phyloP scores from a whole-genome alignment of 257 asterid genomes.

The Ajuga chamaepitys region DNA sequence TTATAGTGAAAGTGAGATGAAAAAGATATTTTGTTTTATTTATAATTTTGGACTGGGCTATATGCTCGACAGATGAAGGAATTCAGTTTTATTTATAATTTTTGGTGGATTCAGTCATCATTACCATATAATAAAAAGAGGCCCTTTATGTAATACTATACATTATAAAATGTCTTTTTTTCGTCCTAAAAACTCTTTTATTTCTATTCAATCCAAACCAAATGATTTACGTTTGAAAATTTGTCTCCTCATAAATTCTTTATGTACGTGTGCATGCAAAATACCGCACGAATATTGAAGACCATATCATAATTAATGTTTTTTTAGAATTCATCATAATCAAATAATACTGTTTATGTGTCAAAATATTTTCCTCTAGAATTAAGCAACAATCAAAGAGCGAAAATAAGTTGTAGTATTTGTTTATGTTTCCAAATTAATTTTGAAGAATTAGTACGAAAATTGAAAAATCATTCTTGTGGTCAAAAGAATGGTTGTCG shows the following conservation, averaged over 20 bases:
- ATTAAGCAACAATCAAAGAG: no score
- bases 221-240: constrained; percentile 36
- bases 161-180: neutral
- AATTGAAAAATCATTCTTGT: no score
- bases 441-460: no score
- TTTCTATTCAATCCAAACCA: constrained; percentile 21
- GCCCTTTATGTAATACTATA: neutral
- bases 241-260: constrained; percentile 27
- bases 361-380: neutral
- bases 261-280: constrained; percentile 29
- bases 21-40: constrained; percentile 11
- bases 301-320: constrained; percentile 2
- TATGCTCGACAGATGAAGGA: constrained; percentile 15
- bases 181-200: constrained; percentile 11
- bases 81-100: neutral
- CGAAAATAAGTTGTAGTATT: no score
- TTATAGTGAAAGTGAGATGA: constrained; percentile 26
- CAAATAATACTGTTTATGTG: neutral
- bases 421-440: no score
- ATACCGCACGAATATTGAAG: constrained; percentile 12
- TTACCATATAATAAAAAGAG: constrained; percentile 24
- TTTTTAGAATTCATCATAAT: neutral
- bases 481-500: no score
- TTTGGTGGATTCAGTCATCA: constrained; percentile 29
- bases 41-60: constrained; percentile 19